A percentile compares a stretch with the other conserved stretches of the same genome.
phyloP scores from a whole-genome alignment of 345 rosid genomes.

The Dipteronia dyeriana region DNA sequence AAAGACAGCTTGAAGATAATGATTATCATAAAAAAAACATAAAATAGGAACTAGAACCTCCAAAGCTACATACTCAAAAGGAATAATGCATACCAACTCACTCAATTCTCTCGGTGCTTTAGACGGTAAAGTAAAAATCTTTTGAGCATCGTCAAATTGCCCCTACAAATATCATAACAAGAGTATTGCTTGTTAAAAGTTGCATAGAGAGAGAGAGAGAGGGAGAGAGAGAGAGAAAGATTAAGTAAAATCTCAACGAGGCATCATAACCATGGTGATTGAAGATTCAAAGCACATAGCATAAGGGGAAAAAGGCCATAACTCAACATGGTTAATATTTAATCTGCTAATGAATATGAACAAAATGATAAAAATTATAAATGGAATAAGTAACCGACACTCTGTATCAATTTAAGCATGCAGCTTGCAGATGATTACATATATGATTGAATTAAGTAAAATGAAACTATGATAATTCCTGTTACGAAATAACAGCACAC shows the following conservation, averaged over 20 bases:
- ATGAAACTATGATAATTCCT: background rate
- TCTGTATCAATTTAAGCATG: background rate
- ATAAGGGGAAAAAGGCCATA: too few species aligned
- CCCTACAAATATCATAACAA: conserved; percentile 46
- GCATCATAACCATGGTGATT: background rate
- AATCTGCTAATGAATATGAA: background rate
- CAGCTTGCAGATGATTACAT: background rate
- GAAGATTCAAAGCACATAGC: background rate
- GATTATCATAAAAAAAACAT: background rate
- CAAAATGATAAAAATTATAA: background rate
- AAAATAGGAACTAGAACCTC: background rate
- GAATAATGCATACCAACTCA: conserved; percentile 57
- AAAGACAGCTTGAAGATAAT: conserved; percentile 7
- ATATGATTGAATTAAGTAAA: background rate
- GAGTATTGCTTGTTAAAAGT: conserved; percentile 1
- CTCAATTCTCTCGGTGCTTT: conserved; percentile 68
- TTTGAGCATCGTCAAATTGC: conserved; percentile 69
- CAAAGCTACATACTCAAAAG: background rate
- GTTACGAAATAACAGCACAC: background rate
- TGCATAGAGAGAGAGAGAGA: background rate
- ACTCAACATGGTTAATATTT: background rate
- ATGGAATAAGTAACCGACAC: background rate
- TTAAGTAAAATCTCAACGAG: background rate
- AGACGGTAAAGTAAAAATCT: conserved; percentile 49
- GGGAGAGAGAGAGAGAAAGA: background rate